phyloP scores from a whole-genome alignment of 2,329 filamentous ascomycete genomes.

The Cladophialophora psammophila region DNA sequence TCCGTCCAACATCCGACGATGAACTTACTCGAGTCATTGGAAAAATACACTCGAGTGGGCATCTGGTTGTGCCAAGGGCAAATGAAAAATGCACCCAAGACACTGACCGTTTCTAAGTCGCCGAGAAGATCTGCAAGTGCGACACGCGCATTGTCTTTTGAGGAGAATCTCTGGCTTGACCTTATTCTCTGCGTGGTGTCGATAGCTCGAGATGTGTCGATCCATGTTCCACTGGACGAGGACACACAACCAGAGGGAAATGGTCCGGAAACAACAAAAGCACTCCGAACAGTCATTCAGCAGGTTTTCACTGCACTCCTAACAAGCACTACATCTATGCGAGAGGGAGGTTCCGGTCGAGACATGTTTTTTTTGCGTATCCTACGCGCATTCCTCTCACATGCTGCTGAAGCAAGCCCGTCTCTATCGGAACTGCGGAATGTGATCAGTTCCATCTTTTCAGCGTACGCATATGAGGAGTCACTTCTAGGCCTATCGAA shows the following conservation, averaged over 20 bases:
- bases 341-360: constrained; percentile 44
- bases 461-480: constrained; percentile 94
- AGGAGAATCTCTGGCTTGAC: constrained; percentile 72
- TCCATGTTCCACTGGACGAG: constrained; percentile 27
- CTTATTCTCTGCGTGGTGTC: constrained; percentile 68
- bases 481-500: constrained; percentile 86
- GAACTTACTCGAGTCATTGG: constrained; percentile 76
- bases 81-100: constrained; percentile 56
- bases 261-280: constrained; percentile 61
- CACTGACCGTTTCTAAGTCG: constrained; percentile 45
- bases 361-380: constrained; percentile 87
- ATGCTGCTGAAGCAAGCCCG: constrained; percentile 81
- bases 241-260: constrained; percentile 1
- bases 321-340: constrained; percentile 68
- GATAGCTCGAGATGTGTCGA: constrained; percentile 69
- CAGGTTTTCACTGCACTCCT: constrained; percentile 88
- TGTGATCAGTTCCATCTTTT: constrained; percentile 88
- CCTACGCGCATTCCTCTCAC: constrained; percentile 83
- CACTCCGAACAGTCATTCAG: constrained; percentile 82
- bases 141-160: constrained; percentile 61
- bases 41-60: constrained; percentile 90
- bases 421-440: constrained; percentile 85
- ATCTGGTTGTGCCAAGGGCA: constrained; percentile 95
- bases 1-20: constrained; percentile 71
- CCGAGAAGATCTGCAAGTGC: constrained; percentile 56